Evolutionary conservation across 164 flowering plant species (phyloP), one percentile per base, ranked within the genome.

Genomic region (Macadamia integrifolia): DNA sequence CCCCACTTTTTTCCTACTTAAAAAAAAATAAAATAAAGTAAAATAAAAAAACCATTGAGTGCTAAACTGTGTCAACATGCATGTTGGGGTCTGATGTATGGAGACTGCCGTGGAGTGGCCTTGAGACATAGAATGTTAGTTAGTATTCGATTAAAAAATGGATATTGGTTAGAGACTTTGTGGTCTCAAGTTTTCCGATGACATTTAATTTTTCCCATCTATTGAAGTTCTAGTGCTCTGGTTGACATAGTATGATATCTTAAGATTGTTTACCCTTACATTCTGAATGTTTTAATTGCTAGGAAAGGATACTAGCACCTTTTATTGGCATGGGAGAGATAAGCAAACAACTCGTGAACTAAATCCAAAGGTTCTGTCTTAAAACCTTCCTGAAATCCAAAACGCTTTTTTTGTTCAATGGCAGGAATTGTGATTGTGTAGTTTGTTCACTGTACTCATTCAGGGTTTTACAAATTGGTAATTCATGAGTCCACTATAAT

Each of bases 301-400:
- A 94, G 99, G 98, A 58, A 89, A 83, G 72, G 74, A 75, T 55
- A 68, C 49, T 13, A 64, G 82, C 71, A 87, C 84, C 80, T 92
- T 84, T 65, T 95, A 77, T 78, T 95, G 99, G 99, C 99, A 95
- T 80, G 99, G 99, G 50, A 85, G 99, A 80, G 97, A 95, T 75
- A 82, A 70, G 63, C 46, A 61, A 60, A 88, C 94, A 58, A 72
- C 57, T 58, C 90, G 85, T 49, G 97, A 95, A 79, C 78, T 95
- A 57, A 95, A 95, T 73, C 97, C 98, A 60, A 86, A 92, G 95
- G 98, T 88, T 66, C n/a, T 68, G 23, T 49, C 32, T 62, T 67
- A 58, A 44, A 14, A 29, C 14, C 55, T 76, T 64, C 65, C 50
- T 50, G 35, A 64, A 57, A 12, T 63, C 57, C 30, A 14, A 14